Evolutionary conservation across 1,284 basidiomycete genomes (phyloP).

Genomic region (Moesziomyces aphidis): DNA sequence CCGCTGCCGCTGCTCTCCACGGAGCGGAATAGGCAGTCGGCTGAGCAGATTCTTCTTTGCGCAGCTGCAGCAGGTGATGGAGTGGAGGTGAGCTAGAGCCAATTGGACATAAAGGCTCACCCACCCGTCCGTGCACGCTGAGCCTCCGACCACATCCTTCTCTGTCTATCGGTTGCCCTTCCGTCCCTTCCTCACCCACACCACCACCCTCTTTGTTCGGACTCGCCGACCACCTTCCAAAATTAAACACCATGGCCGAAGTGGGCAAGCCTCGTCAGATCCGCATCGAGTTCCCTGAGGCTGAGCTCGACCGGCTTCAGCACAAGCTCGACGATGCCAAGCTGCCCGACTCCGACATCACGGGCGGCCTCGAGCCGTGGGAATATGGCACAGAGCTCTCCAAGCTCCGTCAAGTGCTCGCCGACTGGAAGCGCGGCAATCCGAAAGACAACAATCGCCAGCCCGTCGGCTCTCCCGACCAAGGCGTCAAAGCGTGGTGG

Average conservation of each 20-base stretch:
- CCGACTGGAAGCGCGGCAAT: constrained; percentile 42
- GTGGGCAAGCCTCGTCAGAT: constrained; percentile 29
- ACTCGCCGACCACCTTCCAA: no score
- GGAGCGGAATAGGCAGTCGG: no score
- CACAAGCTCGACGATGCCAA: constrained; percentile 49
- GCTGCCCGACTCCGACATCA: constrained; percentile 39
- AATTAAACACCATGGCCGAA: constrained; percentile 14
- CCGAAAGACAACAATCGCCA: constrained; percentile 26
- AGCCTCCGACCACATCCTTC: no score
- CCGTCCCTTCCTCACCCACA: no score
- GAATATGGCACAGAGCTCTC: constrained; percentile 52
- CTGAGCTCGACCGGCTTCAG: constrained; percentile 47
- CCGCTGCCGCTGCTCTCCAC: no score
- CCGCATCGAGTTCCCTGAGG: constrained; percentile 32
- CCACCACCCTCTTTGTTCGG: no score
- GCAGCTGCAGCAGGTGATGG: no score
- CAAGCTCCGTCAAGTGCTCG: constrained; percentile 42
- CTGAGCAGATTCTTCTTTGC: no score
- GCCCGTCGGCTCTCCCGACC: constrained; percentile 8
- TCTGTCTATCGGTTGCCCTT: no score
- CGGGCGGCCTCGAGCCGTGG: constrained; percentile 38
- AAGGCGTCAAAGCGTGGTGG: constrained; percentile 54
- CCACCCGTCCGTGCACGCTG: no score
- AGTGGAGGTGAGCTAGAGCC: no score
- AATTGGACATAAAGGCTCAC: no score